These are phyloP conservation scores for Macrophomina phaseolina DNA, from an alignment of 2,329 filamentous ascomycete species.

Conservation along the genomic window DNA sequence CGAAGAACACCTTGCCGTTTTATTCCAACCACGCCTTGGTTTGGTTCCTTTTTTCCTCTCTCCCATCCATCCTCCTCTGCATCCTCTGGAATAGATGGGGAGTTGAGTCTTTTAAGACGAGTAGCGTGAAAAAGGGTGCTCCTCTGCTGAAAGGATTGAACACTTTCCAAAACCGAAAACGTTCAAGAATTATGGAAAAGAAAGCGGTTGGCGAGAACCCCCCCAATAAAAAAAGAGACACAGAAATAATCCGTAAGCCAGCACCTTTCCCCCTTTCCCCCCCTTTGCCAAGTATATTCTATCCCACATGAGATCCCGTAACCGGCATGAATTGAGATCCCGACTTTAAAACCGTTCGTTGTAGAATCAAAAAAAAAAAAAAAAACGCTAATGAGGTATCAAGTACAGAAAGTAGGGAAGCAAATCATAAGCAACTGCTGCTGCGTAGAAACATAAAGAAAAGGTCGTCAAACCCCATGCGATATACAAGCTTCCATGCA, in stretches of 20 bases:
- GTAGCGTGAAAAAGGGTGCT: neutral
- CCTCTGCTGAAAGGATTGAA: constrained; percentile 9
- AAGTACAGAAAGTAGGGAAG: constrained; percentile 23
- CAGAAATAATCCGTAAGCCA: constrained; percentile 11
- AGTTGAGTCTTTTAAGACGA: neutral
- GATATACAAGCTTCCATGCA: constrained; percentile 6
- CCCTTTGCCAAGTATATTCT: neutral
- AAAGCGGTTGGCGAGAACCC: constrained; percentile 10
- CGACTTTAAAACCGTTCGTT: constrained; percentile 12
- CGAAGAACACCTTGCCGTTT: constrained; percentile 22
- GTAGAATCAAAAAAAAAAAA: constrained; percentile 17
- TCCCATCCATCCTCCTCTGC: neutral
- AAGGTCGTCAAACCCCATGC: constrained; percentile 18
- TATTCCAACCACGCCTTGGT: neutral
- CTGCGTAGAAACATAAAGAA: constrained; percentile 21
- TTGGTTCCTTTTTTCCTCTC: neutral
- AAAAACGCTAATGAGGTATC: constrained; percentile 25
- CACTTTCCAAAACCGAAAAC: constrained; percentile 20
- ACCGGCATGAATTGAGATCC: constrained; percentile 24
- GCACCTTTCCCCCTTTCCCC: neutral
- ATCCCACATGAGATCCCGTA: constrained; percentile 21
- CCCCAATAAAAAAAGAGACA: constrained; percentile 1
- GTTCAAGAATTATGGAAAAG: constrained; percentile 9
- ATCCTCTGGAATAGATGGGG: neutral
- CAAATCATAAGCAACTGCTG: constrained; percentile 21